Percentiles rank a stretch among this genome's conserved stretches.
Conservation (phyloP, 306 rosid genomes). For the Sicyos baderoa region DNA sequence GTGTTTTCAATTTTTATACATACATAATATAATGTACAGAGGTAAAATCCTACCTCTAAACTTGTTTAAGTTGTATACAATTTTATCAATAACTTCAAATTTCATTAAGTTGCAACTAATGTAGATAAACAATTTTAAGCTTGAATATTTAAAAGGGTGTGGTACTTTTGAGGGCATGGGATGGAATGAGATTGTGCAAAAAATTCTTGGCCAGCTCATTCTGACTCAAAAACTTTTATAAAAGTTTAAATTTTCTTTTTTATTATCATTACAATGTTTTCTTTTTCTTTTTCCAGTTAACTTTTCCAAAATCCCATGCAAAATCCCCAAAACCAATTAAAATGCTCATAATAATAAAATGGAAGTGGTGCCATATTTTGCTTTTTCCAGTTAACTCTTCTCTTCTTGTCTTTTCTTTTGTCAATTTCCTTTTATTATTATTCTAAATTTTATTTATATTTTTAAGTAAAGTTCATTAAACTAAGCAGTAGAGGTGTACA, state of each 20-base stretch:
- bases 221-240: neutral
- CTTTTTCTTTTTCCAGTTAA: neutral
- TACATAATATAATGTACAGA: too few species aligned
- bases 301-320: conserved; percentile 13
- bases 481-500: too few species aligned
- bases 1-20: too few species aligned
- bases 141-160: neutral
- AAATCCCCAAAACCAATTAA: neutral
- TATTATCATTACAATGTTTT: neutral
- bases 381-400: neutral
- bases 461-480: too few species aligned
- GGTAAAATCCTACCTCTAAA: too few species aligned
- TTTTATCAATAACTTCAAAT: too few species aligned
- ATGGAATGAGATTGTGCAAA: neutral
- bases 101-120: too few species aligned
- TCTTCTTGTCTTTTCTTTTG: conserved; percentile 5
- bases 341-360: neutral
- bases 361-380: neutral
- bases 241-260: neutral
- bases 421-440: neutral
- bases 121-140: too few species aligned
- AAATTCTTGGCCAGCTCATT: neutral
- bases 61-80: too few species aligned
- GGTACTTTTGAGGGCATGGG: neutral
- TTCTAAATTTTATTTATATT: too few species aligned